Evolutionary conservation across 2,329 filamentous ascomycete genomes (phyloP).

Genomic region (Claviceps capensis): DNA sequence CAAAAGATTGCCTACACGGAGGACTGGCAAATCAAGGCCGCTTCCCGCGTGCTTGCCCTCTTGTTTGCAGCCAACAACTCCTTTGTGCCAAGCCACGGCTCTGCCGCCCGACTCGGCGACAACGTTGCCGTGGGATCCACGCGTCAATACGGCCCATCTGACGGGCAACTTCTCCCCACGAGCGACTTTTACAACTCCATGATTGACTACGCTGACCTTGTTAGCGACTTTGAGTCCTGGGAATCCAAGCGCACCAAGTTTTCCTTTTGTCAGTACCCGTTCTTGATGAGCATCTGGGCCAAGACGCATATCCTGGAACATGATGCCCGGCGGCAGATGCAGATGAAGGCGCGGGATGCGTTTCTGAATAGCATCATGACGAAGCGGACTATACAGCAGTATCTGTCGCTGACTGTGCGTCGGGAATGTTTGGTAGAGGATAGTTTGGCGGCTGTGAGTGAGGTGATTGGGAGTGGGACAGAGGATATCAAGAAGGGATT

Average conservation of each 20-base stretch:
- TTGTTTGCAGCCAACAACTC: constrained; percentile 70
- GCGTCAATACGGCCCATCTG: constrained; percentile 18
- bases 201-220: constrained; percentile 73
- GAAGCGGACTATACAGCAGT: constrained; percentile 59
- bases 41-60: constrained; percentile 65
- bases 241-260: constrained; percentile 63
- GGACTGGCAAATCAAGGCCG: constrained; percentile 82
- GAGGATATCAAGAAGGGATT: constrained; percentile 87
- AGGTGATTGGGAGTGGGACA: constrained; percentile 64
- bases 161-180: constrained; percentile 58
- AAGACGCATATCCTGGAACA: constrained; percentile 86
- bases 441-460: constrained; percentile 71
- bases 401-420: constrained; percentile 63
- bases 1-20: constrained; percentile 55
- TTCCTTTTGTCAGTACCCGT: constrained; percentile 84
- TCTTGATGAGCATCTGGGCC: constrained; percentile 80
- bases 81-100: constrained; percentile 22
- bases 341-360: constrained; percentile 72
- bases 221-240: constrained; percentile 80
- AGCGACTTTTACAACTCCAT: constrained; percentile 81
- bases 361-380: constrained; percentile 84
- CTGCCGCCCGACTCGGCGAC: constrained; percentile 11
- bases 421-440: constrained; percentile 82
- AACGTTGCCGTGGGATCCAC: constrained; percentile 8
- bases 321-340: constrained; percentile 81